Conservation (phyloP, 148 eudicot species). For the Chenopodium album region DNA sequence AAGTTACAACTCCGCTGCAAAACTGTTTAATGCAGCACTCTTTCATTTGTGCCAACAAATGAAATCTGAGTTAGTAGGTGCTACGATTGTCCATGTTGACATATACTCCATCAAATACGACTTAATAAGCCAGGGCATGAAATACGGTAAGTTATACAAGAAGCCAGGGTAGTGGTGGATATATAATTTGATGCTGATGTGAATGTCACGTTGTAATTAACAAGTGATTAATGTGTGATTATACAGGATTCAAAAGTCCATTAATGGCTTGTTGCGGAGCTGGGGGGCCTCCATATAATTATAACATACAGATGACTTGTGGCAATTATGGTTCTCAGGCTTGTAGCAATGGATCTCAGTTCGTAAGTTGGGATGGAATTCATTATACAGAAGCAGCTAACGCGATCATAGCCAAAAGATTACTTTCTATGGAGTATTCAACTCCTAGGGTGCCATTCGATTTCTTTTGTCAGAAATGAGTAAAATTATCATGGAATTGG, state of each 20-base stretch:
- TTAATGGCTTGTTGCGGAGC: conserved; percentile 89
- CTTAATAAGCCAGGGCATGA: conserved; percentile 61
- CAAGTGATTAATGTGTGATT: neutral
- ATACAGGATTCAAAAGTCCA: conserved; percentile 68
- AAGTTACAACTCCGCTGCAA: conserved; percentile 65
- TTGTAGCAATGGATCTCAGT: conserved; percentile 51
- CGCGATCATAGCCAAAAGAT: conserved; percentile 53
- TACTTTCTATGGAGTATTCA: conserved; percentile 63
- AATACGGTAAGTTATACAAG: conserved; percentile 55
- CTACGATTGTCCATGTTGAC: conserved; percentile 77
- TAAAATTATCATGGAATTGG: neutral
- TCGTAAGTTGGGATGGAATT: conserved; percentile 82
- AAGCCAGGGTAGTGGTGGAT: neutral
- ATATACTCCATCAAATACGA: conserved; percentile 84
- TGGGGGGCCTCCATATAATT: conserved; percentile 92
- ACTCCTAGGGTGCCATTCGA: conserved; percentile 60
- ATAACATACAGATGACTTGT: conserved; percentile 55
- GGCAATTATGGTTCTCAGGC: conserved; percentile 60
- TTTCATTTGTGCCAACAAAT: conserved; percentile 45
- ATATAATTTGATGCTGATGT: neutral
- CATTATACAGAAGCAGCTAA: conserved; percentile 95
- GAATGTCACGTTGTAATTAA: neutral
- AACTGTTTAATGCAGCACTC: conserved; percentile 62
- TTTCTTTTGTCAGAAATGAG: conserved; percentile 61
- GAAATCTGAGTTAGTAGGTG: conserved; percentile 57